These are phyloP conservation scores for Fabrea salina DNA, from an alignment of 169 alveolate species.

Conservation along the genomic window DNA sequence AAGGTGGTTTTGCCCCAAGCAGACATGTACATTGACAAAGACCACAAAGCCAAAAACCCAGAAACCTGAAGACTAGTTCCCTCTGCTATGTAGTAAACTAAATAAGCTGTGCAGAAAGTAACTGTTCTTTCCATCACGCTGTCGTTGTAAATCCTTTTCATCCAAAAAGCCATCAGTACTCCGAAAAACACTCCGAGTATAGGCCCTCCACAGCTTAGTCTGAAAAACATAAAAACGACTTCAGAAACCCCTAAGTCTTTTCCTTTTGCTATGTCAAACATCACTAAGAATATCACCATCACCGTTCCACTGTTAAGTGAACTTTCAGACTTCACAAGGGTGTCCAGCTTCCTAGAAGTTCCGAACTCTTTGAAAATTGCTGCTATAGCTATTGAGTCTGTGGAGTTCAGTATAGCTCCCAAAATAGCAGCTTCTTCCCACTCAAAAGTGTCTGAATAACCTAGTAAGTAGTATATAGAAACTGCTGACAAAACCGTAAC, in stretches of 20 bases:
- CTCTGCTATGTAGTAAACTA: slow-evolving; percentile 58
- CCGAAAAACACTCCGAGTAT: slow-evolving; percentile 13
- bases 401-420: slow-evolving; percentile 61
- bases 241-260: slow-evolving; percentile 41
- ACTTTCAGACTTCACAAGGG: slow-evolving; percentile 53
- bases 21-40: slow-evolving; percentile 60
- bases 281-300: slow-evolving; percentile 50
- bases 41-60: slow-evolving; percentile 55
- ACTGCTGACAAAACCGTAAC: slow-evolving; percentile 50
- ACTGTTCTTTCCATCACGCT: slow-evolving; percentile 46
- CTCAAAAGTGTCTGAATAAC: slow-evolving; percentile 41
- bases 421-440: slow-evolving; percentile 56
- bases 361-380: slow-evolving; percentile 65
- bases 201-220: slow-evolving; percentile 42
- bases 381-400: slow-evolving; percentile 72
- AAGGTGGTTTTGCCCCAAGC: slow-evolving; percentile 52
- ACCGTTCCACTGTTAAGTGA: slow-evolving; percentile 63
- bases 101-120: slow-evolving; percentile 47
- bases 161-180: slow-evolving; percentile 37
- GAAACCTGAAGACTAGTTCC: slow-evolving; percentile 40
- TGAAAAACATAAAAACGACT: slow-evolving; percentile 32
- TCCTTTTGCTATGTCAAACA: slow-evolving; percentile 45
- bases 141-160: slow-evolving; percentile 51
- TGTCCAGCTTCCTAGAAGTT: slow-evolving; percentile 42
- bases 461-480: slow-evolving; percentile 36